phyloP scores from a whole-genome alignment of 1,139 yeast species.

The Geotrichum bryndzae region DNA sequence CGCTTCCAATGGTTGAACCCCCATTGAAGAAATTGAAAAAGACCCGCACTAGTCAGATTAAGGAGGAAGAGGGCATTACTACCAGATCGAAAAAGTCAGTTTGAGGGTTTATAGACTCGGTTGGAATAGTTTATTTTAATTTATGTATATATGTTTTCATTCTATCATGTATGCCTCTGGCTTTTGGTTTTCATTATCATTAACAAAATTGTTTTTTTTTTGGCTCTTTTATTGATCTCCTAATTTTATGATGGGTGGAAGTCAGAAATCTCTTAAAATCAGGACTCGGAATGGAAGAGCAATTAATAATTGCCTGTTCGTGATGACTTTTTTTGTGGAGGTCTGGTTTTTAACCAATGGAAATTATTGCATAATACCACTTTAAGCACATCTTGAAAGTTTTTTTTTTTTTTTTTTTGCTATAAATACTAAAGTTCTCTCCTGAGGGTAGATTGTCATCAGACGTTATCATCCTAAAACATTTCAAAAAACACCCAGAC shows the following conservation, averaged over 20 bases:
- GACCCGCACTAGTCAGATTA: constrained; percentile 20
- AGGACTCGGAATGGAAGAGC: neutral
- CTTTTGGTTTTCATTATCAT: no score
- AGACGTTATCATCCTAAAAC: neutral
- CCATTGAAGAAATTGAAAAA: constrained; percentile 23
- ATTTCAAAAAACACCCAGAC: neutral
- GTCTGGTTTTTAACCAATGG: neutral
- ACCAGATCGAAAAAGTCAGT: neutral
- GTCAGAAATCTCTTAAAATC: no score
- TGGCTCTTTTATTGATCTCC: no score
- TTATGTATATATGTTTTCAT: neutral
- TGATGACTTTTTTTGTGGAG: neutral
- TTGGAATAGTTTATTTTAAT: neutral
- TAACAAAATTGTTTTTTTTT: no score
- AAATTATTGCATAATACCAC: neutral
- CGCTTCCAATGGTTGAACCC: constrained; percentile 15
- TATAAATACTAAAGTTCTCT: neutral
- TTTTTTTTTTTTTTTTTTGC: neutral
- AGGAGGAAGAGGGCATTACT: constrained; percentile 13
- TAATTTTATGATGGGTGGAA: no score
- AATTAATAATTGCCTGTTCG: neutral
- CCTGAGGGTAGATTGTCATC: neutral
- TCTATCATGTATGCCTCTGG: neutral
- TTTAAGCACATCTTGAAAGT: neutral
- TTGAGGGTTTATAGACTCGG: neutral